A percentile compares a stretch with the other conserved stretches of the same genome.
phyloP scores from a whole-genome alignment of 441 rosid species.

The Mallotus japonicus region DNA sequence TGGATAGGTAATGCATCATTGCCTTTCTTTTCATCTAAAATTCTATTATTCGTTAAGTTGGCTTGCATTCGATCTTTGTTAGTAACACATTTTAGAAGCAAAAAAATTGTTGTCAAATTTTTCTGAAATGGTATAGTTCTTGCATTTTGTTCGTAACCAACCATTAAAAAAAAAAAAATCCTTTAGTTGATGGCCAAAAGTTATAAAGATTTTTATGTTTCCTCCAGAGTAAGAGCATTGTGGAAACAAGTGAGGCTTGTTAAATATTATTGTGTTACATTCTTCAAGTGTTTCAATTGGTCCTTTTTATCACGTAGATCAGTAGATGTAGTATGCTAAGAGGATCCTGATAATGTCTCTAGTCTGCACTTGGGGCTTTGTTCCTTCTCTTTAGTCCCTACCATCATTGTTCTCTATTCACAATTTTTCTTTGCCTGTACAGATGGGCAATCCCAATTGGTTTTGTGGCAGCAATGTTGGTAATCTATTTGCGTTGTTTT shows the following conservation, averaged over 20 bases:
- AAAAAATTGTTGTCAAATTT: no score
- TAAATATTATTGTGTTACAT: background rate
- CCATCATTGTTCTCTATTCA: no score
- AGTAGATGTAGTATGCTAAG: background rate
- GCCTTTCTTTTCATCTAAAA: background rate
- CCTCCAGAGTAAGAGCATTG: no score
- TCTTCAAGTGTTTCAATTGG: background rate
- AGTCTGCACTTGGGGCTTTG: background rate
- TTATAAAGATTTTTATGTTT: no score
- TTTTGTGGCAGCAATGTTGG: slow-evolving; percentile 43
- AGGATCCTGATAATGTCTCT: background rate
- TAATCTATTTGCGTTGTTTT: slow-evolving; percentile 81
- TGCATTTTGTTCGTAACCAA: background rate
- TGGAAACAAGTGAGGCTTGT: background rate
- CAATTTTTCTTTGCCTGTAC: slow-evolving; percentile 17
- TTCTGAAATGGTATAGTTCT: background rate
- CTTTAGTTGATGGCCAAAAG: background rate
- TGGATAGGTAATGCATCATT: slow-evolving; percentile 72
- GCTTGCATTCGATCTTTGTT: background rate
- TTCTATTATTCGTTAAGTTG: background rate
- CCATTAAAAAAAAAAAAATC: background rate
- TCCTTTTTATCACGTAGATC: background rate
- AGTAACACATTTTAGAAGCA: no score
- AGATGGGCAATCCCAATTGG: slow-evolving; percentile 94
- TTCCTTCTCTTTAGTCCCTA: no score